Conservation (phyloP, 805 yeast genomes). For the Pichia deserticola region DNA sequence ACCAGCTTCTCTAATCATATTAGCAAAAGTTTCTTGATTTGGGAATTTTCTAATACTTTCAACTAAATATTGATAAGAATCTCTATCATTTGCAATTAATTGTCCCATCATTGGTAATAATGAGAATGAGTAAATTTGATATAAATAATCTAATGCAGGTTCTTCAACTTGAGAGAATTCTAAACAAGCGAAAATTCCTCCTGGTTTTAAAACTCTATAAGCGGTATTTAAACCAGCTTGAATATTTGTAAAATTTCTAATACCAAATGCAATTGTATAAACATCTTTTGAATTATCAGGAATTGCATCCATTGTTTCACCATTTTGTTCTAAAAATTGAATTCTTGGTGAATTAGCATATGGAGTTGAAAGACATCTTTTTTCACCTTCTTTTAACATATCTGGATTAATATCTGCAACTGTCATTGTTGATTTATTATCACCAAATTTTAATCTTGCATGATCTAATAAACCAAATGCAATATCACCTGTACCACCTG, state of each 20-base stretch:
- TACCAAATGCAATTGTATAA: slow-evolving; percentile 95
- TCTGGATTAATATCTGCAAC: slow-evolving; percentile 93
- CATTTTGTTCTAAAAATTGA: slow-evolving; percentile 81
- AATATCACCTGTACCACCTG: slow-evolving; percentile 98
- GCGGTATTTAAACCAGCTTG: slow-evolving; percentile 95
- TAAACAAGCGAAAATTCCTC: slow-evolving; percentile 94
- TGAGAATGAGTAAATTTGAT: slow-evolving; percentile 85
- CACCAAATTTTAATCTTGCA: slow-evolving; percentile 73
- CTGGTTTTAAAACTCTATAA: slow-evolving; percentile 90
- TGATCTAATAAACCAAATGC: slow-evolving; percentile 93
- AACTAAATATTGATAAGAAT: slow-evolving; percentile 91
- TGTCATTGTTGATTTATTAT: slow-evolving; percentile 71
- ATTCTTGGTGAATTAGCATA: slow-evolving; percentile 70
- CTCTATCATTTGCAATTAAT: slow-evolving; percentile 89
- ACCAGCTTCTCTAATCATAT: slow-evolving; percentile 92
- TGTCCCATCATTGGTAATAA: slow-evolving; percentile 93
- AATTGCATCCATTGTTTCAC: slow-evolving; percentile 79
- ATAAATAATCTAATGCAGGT: slow-evolving; percentile 62
- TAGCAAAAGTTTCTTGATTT: slow-evolving; percentile 79
- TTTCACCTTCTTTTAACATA: slow-evolving; percentile 89
- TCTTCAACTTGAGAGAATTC: slow-evolving; percentile 92
- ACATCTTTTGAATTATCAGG: slow-evolving; percentile 86
- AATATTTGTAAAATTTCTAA: slow-evolving; percentile 90
- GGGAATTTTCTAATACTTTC: slow-evolving; percentile 93
- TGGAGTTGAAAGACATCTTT: slow-evolving; percentile 50